Evolutionary conservation across 768 basidiomycete species (phyloP).

Genomic region (Macrolepiota fuliginosa): DNA sequence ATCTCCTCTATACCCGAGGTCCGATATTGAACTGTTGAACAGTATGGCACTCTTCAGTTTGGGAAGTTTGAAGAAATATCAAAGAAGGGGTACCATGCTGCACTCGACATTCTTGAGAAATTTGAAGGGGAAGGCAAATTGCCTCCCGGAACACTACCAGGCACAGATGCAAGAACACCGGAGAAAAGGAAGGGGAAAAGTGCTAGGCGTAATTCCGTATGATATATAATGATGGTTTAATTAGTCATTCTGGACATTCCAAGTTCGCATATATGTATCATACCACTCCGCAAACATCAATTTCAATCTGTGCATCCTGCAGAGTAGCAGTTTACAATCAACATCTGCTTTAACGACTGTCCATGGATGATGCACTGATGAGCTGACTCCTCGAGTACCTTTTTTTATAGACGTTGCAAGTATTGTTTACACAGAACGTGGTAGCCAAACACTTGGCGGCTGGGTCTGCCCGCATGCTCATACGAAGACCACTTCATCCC

Average conservation of each 20-base stretch:
- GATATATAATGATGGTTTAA: constrained; percentile 4
- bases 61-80: constrained; percentile 87
- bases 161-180: constrained; percentile 40
- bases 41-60: constrained; percentile 93
- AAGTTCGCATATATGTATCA: constrained; percentile 7
- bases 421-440: background rate
- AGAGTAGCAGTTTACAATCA: background rate
- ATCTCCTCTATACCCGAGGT: background rate
- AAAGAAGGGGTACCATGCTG: constrained; percentile 75
- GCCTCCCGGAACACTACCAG: constrained; percentile 71
- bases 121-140: constrained; percentile 84
- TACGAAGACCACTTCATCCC: background rate
- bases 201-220: constrained; percentile 74
- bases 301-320: background rate
- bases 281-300: background rate
- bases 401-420: too few relatives aligned
- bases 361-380: background rate
- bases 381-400: too few relatives aligned
- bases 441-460: background rate
- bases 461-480: too few relatives aligned
- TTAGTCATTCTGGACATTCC: background rate
- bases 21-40: constrained; percentile 4
- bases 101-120: constrained; percentile 65
- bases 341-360: background rate
- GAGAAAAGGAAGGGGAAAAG: constrained; percentile 72